Conservation (phyloP, 2,329 filamentous ascomycete species). For the Fusarium foetens region DNA sequence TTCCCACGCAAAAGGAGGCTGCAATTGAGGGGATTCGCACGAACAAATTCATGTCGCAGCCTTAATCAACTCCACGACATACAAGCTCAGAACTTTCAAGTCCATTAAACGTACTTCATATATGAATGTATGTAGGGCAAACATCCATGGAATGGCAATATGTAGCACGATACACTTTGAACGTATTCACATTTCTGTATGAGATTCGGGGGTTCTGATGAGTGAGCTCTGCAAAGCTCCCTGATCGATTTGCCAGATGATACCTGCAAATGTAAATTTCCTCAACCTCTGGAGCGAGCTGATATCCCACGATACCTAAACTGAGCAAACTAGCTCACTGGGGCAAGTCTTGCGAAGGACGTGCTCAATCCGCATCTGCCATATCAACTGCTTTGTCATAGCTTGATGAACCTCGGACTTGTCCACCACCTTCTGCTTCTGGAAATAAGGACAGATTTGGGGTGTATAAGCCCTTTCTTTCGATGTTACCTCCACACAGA, state of each 20-base stretch:
- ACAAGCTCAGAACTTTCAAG: not conserved
- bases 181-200: not conserved
- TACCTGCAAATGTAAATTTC: not conserved
- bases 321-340: conserved; percentile 6
- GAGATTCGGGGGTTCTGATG: not conserved
- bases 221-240: not conserved
- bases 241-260: not conserved
- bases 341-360: conserved; percentile 10
- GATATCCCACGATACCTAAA: not conserved
- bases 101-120: not conserved
- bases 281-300: not conserved
- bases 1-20: not conserved
- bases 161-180: not conserved
- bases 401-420: conserved; percentile 2
- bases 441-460: conserved; percentile 25
- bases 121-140: not conserved
- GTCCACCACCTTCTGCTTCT: conserved; percentile 37
- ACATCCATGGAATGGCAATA: not conserved
- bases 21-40: not conserved
- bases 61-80: not conserved
- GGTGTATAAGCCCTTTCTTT: conserved; percentile 4
- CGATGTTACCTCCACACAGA: not conserved
- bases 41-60: not conserved
- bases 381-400: conserved; percentile 6
- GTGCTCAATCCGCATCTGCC: conserved; percentile 6